A percentile compares a stretch with the other conserved stretches of the same genome.
Evolutionary conservation across 73 alveolate species (phyloP).

Genomic region (Stentor roeselii): DNA sequence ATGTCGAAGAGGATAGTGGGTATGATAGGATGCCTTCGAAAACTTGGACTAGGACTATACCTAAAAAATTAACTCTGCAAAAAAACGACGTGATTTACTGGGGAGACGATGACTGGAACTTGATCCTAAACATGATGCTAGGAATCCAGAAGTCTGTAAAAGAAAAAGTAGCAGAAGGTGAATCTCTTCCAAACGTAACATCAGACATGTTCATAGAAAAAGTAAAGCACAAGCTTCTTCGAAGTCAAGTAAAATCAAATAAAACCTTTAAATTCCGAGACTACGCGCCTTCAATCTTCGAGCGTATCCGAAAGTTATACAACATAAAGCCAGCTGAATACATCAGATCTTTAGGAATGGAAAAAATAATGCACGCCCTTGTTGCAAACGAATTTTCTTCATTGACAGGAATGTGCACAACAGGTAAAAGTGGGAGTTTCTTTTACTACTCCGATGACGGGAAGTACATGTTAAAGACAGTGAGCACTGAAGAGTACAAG

Average conservation of each 20-base stretch:
- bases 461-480: conserved; percentile 61
- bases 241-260: too few species aligned
- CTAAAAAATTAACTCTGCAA: neutral
- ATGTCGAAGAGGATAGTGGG: too few species aligned
- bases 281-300: conserved; percentile 59
- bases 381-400: conserved; percentile 48
- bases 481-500: conserved; percentile 41
- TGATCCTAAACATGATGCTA: conserved; percentile 75
- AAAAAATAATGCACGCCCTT: conserved; percentile 43
- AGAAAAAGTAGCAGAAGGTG: too few species aligned
- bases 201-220: too few species aligned
- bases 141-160: conserved; percentile 86
- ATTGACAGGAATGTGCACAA: conserved; percentile 33
- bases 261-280: conserved; percentile 38
- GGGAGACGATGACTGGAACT: conserved; percentile 14
- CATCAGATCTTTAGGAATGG: conserved; percentile 51
- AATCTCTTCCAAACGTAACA: too few species aligned
- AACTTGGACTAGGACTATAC: neutral
- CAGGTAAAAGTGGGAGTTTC: conserved; percentile 64
- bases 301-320: conserved; percentile 41
- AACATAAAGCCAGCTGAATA: conserved; percentile 50
- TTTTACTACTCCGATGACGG: conserved; percentile 61
- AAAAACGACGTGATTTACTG: neutral
- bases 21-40: neutral
- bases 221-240: too few species aligned